Evolutionary conservation across 257 asterid genomes (phyloP).

Genomic region (Knoxia roxburghii): DNA sequence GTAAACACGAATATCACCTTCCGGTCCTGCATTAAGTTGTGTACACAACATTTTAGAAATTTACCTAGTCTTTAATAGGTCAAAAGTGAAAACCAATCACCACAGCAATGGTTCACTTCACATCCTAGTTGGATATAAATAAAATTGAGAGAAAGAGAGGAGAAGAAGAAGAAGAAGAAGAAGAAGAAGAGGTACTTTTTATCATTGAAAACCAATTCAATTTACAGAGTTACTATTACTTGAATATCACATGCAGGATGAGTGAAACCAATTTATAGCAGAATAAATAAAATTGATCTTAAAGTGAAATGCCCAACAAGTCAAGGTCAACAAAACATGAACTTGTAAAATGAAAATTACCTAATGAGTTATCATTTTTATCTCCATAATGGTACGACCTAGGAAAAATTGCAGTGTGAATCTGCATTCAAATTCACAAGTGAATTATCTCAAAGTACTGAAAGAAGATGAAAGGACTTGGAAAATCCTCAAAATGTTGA

Average conservation of each 20-base stretch:
- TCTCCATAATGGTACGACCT: slow-evolving; percentile 39
- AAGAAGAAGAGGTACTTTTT: background rate
- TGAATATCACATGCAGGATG: background rate
- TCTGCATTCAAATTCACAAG: slow-evolving; percentile 27
- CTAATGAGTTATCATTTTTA: slow-evolving; percentile 55
- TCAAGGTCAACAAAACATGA: background rate
- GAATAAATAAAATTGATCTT: too few relatives aligned
- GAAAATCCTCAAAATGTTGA: background rate
- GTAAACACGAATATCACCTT: slow-evolving; percentile 72
- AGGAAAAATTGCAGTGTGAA: slow-evolving; percentile 75
- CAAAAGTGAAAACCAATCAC: background rate
- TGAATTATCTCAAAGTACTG: background rate
- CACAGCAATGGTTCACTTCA: background rate
- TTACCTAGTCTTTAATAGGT: background rate
- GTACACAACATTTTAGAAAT: background rate
- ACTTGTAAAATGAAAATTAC: slow-evolving; percentile 23
- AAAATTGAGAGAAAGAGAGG: too few relatives aligned
- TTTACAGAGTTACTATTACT: background rate
- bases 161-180: too few relatives aligned
- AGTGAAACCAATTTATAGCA: background rate
- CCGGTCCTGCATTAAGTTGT: slow-evolving; percentile 35
- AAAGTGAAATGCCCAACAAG: background rate
- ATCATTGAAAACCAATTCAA: background rate
- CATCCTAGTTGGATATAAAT: too few relatives aligned
- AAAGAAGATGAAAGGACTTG: slow-evolving; percentile 1